A percentile compares a stretch with the other conserved stretches of the same genome.
phyloP scores from a whole-genome alignment of 495 filamentous ascomycete species.

The Aspergillus sparsus region DNA sequence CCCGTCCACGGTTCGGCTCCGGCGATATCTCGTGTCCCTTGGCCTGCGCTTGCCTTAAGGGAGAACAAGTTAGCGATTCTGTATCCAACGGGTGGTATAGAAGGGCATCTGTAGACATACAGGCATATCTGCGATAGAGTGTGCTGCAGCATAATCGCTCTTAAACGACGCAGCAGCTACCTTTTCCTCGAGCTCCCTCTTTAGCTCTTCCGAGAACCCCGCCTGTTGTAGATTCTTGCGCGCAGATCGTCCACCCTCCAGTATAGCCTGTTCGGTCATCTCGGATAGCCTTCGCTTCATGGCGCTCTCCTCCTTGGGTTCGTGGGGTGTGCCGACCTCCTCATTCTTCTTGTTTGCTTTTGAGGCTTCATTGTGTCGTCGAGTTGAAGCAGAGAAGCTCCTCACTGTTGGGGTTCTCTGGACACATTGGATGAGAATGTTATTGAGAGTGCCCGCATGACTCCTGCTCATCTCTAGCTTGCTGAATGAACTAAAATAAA shows the following conservation, averaged over 20 bases:
- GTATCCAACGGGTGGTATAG: conserved; percentile 7
- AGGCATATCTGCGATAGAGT: conserved; percentile 66
- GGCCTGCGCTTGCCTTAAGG: conserved; percentile 59
- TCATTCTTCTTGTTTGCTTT: conserved; percentile 24
- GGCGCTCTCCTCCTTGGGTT: conserved; percentile 50
- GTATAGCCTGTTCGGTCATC: conserved; percentile 77
- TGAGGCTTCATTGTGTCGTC: conserved; percentile 28
- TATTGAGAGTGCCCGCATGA: conserved; percentile 21
- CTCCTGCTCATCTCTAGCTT: conserved; percentile 30
- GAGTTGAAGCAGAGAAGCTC: conserved; percentile 28
- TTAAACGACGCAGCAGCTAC: conserved; percentile 70
- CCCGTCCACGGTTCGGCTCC: conserved; percentile 76
- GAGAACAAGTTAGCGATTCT: conserved; percentile 1
- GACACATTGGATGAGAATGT: conserved; percentile 19
- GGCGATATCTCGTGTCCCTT: conserved; percentile 72
- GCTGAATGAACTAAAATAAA: neutral
- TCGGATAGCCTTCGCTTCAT: conserved; percentile 74
- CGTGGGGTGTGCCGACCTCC: conserved; percentile 15
- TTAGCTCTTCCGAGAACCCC: conserved; percentile 86
- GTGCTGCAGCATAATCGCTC: conserved; percentile 66
- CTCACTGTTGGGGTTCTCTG: conserved; percentile 20
- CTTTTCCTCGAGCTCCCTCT: conserved; percentile 69
- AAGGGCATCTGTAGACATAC: conserved; percentile 32
- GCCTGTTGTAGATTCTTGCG: conserved; percentile 77
- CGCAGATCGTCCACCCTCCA: conserved; percentile 69